A percentile compares a stretch with the other conserved stretches of the same genome.
phyloP scores from a whole-genome alignment of 768 basidiomycete genomes.

The Russula vinacea region DNA sequence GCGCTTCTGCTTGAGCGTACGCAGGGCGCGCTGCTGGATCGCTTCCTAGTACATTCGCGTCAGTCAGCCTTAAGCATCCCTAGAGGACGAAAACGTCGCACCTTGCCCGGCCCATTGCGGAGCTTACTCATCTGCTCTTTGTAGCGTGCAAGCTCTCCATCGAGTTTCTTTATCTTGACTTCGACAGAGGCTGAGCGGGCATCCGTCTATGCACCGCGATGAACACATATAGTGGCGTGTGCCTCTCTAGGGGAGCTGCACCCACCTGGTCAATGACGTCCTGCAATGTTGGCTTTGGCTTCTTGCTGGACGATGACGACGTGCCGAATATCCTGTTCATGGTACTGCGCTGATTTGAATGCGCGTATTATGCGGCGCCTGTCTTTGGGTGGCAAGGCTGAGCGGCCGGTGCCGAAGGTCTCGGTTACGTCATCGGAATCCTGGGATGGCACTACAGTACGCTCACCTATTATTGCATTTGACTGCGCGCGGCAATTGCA shows the following conservation, averaged over 20 bases:
- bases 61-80: neutral
- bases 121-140: constrained; percentile 96
- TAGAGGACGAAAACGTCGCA: constrained; percentile 36
- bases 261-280: constrained; percentile 91
- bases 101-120: constrained; percentile 93
- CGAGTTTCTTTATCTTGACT: constrained; percentile 95
- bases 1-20: constrained; percentile 90
- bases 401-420: constrained; percentile 7
- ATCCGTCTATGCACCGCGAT: constrained; percentile 63
- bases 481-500: constrained; percentile 2
- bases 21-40: constrained; percentile 89
- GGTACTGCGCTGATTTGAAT: constrained; percentile 12
- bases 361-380: too few relatives aligned
- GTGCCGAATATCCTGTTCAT: constrained; percentile 89
- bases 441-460: neutral
- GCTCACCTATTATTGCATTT: neutral
- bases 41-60: constrained; percentile 64
- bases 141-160: constrained; percentile 86
- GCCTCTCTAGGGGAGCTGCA: constrained; percentile 20
- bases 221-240: neutral
- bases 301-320: constrained; percentile 69
- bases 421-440: neutral
- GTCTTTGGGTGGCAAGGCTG: neutral
- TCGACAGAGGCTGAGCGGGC: constrained; percentile 82
- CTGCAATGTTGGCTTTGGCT: constrained; percentile 79